These are phyloP conservation scores for Microsporum ferrugineum DNA, from an alignment of 2,329 filamentous ascomycete species.

Conservation along the genomic window DNA sequence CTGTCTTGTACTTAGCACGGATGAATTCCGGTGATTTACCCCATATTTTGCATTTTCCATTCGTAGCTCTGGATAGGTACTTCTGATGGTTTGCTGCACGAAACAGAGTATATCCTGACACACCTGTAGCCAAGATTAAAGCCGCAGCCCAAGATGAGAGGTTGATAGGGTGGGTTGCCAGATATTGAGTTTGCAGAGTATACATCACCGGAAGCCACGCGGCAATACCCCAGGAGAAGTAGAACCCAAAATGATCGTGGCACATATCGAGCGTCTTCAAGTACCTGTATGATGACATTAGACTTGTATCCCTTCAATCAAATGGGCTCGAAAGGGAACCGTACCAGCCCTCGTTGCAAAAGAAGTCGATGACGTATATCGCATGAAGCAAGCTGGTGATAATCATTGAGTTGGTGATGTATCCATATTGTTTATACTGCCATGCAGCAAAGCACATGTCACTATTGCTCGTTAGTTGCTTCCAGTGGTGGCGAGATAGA, in stretches of 20 bases:
- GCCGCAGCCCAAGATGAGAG: slow-evolving; percentile 19
- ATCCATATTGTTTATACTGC: slow-evolving; percentile 34
- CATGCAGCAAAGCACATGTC: slow-evolving; percentile 31
- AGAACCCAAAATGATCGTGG: slow-evolving; percentile 36
- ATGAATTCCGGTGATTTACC: slow-evolving; percentile 33
- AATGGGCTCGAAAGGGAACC: not conserved
- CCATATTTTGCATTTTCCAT: slow-evolving; percentile 36
- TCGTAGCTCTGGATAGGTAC: slow-evolving; percentile 30
- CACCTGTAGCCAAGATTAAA: slow-evolving; percentile 22
- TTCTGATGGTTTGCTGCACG: slow-evolving; percentile 39
- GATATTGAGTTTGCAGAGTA: slow-evolving; percentile 40
- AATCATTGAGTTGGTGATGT: slow-evolving; percentile 34
- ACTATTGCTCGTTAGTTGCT: slow-evolving; percentile 13
- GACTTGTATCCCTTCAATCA: not conserved
- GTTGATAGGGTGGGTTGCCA: slow-evolving; percentile 33
- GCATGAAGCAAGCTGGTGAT: slow-evolving; percentile 36
- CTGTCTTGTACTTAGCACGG: slow-evolving; percentile 31
- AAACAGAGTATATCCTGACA: slow-evolving; percentile 36
- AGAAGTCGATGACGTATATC: slow-evolving; percentile 40
- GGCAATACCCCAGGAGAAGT: slow-evolving; percentile 37
- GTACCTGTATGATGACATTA: slow-evolving; percentile 21
- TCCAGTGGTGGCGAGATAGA: not conserved
- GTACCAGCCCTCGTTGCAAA: slow-evolving; percentile 39
- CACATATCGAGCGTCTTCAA: slow-evolving; percentile 35
- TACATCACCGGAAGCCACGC: slow-evolving; percentile 39